A percentile compares a stretch with the other conserved stretches of the same genome.
Evolutionary conservation across 805 yeast species (phyloP).

Genomic region (Blastobotrys mokoenaii): DNA sequence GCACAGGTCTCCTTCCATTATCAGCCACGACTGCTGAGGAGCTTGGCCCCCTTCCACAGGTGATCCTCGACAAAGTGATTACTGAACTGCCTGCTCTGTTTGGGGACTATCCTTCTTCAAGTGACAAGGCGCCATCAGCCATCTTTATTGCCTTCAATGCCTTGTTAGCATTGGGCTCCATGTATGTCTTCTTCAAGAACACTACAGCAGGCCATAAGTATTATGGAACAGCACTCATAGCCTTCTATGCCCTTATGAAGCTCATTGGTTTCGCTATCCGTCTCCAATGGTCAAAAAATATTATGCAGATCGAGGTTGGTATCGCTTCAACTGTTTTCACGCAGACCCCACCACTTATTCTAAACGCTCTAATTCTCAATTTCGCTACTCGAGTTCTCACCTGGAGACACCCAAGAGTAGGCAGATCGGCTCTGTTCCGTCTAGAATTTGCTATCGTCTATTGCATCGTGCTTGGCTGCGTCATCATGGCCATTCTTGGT

Average conservation of each 20-base stretch:
- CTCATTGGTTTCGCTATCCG: conserved; percentile 53
- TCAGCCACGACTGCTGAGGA: background rate
- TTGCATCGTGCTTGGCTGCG: conserved; percentile 44
- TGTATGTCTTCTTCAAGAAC: conserved; percentile 41
- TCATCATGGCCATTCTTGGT: conserved; percentile 62
- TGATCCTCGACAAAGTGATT: background rate
- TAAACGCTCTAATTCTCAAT: conserved; percentile 53
- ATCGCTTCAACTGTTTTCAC: conserved; percentile 49
- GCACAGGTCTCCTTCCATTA: conserved; percentile 4
- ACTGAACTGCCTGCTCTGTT: conserved; percentile 32
- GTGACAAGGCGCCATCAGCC: conserved; percentile 54
- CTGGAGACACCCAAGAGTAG: conserved; percentile 70
- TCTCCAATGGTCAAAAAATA: conserved; percentile 49
- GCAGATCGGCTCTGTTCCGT: conserved; percentile 44
- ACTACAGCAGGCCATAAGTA: conserved; percentile 51
- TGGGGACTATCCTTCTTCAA: conserved; percentile 51
- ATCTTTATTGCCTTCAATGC: conserved; percentile 47
- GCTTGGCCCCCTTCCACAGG: background rate
- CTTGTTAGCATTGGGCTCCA: conserved; percentile 40
- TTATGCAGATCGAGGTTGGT: conserved; percentile 40
- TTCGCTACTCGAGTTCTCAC: conserved; percentile 67
- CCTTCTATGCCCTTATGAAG: conserved; percentile 44
- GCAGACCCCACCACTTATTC: conserved; percentile 48
- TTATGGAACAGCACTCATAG: conserved; percentile 44
- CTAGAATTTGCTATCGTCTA: conserved; percentile 32